Base-by-base conservation (phyloP, 148 eudicot species). In the Arctostaphylos glauca region DNA sequence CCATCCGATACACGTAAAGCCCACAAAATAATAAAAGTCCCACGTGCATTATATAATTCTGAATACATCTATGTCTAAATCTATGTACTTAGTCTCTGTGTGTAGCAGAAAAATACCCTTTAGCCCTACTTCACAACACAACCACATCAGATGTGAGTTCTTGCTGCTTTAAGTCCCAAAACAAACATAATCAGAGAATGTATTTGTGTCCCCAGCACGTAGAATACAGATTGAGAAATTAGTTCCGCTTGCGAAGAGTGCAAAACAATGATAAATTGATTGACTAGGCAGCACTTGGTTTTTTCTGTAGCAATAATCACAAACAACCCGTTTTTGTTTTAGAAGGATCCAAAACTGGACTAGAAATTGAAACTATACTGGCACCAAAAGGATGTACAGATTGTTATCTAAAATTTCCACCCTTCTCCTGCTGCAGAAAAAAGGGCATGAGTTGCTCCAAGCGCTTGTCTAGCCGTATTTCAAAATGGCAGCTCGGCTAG, bases 401-500 rank as follows among this genome's bases (percentile, higher is more conserved):
- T 48, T 21, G 77, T 47, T 47, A 46, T 72, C 52, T 5, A 71
- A 71, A 47, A 48, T 25, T 18, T 48, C 44, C 38, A 3, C 77
- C 55, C 52, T 47, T 47, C 54, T 74, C 1, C 48, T 44, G n/a
- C 75, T 14, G 23, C 75, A 72, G 52, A 47, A 73, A 73, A 16
- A 74, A 48, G 53, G 38, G 9, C 48, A 48, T 25, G 21, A 49
- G 41, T 48, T 74, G 3, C 16, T 12, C 13, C 55, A 8, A 49
- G 5, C 41, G 15, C 56, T 10, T 38, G 25, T 53, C 67, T 38
- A 79, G 56, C 73, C 81, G 62, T 48, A 13, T n/a, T 79, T 89
- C 84, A 90, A 80, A 83, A 90, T n/a, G 90, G 68, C 75, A 86
- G 88, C 74, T 88, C 88, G 21, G 84, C 82, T 67, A 89, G 79